Base-by-base conservation (phyloP, 2,329 filamentous ascomycete genomes). In the Fusarium sacchari region DNA sequence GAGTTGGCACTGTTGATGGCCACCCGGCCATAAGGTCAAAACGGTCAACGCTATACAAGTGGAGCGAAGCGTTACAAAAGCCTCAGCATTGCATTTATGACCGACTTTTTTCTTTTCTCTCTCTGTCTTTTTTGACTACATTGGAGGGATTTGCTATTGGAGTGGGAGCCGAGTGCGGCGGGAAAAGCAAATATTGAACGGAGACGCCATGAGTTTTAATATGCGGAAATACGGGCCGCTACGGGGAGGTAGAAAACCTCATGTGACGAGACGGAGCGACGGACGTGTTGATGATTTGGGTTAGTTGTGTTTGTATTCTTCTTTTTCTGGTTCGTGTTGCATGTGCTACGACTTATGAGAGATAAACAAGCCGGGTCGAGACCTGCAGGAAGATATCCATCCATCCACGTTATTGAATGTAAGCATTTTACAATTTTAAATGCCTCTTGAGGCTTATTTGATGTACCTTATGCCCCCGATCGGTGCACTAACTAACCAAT, bases 311-410 rank as follows among this genome's bases (percentile, higher is more conserved):
- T 72, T 69, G 37, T 44, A 62, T 72, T 52, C 78, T 61, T 56
- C 13, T 26, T 52, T 78, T 61, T 60, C n/a, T 15, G 32, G 64
- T 75, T 71, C 68, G 52, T 63, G 69, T 76, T 71, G 61, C 66
- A 78, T 68, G 76, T 63, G 76, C 69, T 75, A 78, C 74, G 76
- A 78, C 62, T 78, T 75, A 78, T 74, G 76, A 78, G 76, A 71
- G 74, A 78, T 78, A 78, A 77, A 78, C 74, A 76, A 68, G 69
- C 62, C 59, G 63, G 69, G 71, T 60, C 46, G 58, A 62, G 55
- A 64, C 71, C 71, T 69, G 71, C 64, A 75, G 73, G 67, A 68
- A 75, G 73, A 78, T 78, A 78, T 78, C 73, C 76, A 78, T 78
- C 73, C 76, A 78, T 76, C 66, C 63, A 69, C 64, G 49, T 76